Evolutionary conservation across 805 yeast genomes (phyloP).

Genomic region (Nakazawaea ernobii): DNA sequence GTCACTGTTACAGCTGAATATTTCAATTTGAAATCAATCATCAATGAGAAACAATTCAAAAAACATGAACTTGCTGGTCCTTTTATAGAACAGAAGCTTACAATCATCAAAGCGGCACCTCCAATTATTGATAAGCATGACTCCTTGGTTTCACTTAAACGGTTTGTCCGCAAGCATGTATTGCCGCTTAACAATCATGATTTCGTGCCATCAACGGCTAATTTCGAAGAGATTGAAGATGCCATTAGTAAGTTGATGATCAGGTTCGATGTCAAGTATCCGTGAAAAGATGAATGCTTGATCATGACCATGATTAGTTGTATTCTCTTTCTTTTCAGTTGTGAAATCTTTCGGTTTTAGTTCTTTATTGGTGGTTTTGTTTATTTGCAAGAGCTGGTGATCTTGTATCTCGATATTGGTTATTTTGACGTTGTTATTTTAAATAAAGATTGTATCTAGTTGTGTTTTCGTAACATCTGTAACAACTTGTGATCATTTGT

Average conservation of each 20-base stretch:
- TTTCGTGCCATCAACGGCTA: neutral
- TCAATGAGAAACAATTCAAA: neutral
- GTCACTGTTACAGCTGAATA: neutral
- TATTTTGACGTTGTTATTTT: too few species aligned
- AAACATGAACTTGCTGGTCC: neutral
- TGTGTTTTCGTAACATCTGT: too few species aligned
- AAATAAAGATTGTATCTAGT: too few species aligned
- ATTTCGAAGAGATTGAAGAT: neutral
- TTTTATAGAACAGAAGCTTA: neutral
- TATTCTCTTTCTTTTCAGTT: too few species aligned
- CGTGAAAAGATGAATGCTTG: too few species aligned
- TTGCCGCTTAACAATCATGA: neutral
- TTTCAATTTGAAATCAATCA: neutral
- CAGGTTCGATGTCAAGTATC: neutral
- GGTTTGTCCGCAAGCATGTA: neutral
- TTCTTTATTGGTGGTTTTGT: too few species aligned
- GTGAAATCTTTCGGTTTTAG: too few species aligned
- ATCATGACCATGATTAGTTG: too few species aligned
- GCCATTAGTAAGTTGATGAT: neutral
- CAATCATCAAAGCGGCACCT: neutral
- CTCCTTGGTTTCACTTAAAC: neutral
- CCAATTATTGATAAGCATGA: neutral
- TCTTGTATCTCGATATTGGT: too few species aligned
- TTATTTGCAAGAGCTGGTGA: too few species aligned
- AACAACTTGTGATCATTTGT: too few species aligned